phyloP scores from a whole-genome alignment of 441 rosid species.

The Mallotus japonicus region DNA sequence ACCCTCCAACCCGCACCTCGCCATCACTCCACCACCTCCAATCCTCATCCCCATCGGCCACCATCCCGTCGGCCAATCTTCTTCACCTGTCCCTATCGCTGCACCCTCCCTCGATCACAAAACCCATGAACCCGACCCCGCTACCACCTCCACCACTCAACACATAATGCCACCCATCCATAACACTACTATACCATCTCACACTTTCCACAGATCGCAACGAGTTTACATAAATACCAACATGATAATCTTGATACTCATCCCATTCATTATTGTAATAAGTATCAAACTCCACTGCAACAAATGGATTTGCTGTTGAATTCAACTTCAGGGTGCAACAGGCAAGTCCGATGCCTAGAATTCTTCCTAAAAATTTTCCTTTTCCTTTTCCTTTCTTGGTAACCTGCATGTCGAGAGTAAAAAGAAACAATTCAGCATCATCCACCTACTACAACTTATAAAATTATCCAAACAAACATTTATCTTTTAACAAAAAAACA shows the following conservation, averaged over 20 bases:
- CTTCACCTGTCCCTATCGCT: too few relatives aligned
- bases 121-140: too few relatives aligned
- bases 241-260: background rate
- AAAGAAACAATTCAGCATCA: too few relatives aligned
- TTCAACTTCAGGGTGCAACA: background rate
- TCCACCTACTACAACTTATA: background rate
- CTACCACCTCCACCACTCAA: too few relatives aligned
- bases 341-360: slow-evolving; percentile 13
- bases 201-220: background rate
- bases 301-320: slow-evolving; percentile 1
- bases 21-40: too few relatives aligned
- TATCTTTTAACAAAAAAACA: too few relatives aligned
- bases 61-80: too few relatives aligned
- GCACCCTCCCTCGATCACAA: too few relatives aligned
- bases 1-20: too few relatives aligned
- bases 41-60: too few relatives aligned
- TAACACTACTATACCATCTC: background rate
- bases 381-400: too few relatives aligned
- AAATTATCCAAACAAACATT: background rate
- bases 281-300: background rate
- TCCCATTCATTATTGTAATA: background rate
- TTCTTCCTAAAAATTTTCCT: slow-evolving; percentile 15
- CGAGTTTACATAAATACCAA: background rate
- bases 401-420: slow-evolving; percentile 27
- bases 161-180: background rate